phyloP scores from a whole-genome alignment of 495 filamentous ascomycete genomes.

The Penicillium nucicola region DNA sequence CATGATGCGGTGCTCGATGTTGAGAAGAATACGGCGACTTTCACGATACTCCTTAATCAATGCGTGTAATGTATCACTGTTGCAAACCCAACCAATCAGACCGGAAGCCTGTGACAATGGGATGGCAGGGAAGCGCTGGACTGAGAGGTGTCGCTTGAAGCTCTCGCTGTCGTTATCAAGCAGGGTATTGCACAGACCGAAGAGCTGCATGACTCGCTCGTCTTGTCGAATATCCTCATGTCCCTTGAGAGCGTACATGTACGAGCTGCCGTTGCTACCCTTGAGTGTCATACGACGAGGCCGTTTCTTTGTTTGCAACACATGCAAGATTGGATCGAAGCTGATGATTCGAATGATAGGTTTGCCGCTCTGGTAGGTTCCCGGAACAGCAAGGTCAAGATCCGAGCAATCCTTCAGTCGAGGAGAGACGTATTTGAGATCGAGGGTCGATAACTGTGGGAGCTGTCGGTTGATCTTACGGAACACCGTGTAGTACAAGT shows the following conservation, averaged over 20 bases:
- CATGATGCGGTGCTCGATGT: conserved; percentile 99
- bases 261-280: conserved; percentile 81
- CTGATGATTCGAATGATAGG: conserved; percentile 81
- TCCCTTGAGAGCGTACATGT: conserved; percentile 88
- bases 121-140: conserved; percentile 91
- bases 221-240: conserved; percentile 99
- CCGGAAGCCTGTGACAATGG: conserved; percentile 95
- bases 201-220: conserved; percentile 98
- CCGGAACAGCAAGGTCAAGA: conserved; percentile 88
- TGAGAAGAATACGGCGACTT: conserved; percentile 91
- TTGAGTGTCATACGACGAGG: conserved; percentile 84
- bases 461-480: conserved; percentile 91
- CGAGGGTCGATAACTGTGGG: conserved; percentile 85
- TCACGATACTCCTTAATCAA: conserved; percentile 97
- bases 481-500: conserved; percentile 97
- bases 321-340: conserved; percentile 83
- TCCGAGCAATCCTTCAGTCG: conserved; percentile 78
- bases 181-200: conserved; percentile 92
- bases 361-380: conserved; percentile 87
- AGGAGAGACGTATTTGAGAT: conserved; percentile 93
- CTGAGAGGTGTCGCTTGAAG: conserved; percentile 93
- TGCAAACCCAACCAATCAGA: conserved; percentile 94
- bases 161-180: conserved; percentile 89
- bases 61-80: conserved; percentile 94
- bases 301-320: conserved; percentile 95